Evolutionary conservation across 2,329 filamentous ascomycete species (phyloP).

Genomic region (Monilinia vaccinii-corymbosi): DNA sequence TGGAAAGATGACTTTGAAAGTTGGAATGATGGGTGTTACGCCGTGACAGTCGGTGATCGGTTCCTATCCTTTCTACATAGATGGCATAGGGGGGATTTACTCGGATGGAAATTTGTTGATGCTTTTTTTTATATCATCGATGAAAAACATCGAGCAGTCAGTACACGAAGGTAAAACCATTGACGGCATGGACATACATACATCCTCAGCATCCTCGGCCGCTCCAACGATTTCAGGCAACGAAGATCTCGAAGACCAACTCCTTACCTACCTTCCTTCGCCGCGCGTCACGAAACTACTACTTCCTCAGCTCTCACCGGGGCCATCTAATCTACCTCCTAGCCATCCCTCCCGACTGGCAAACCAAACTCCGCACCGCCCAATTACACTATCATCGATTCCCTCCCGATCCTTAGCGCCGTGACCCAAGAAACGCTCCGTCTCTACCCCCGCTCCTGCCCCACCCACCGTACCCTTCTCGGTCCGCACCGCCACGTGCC

Average conservation of each 20-base stretch:
- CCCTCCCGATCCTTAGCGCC: constrained; percentile 56
- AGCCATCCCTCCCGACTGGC: constrained; percentile 46
- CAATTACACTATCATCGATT: constrained; percentile 46
- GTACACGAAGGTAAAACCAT: constrained; percentile 29
- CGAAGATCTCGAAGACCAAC: constrained; percentile 69
- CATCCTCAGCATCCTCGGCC: constrained; percentile 72
- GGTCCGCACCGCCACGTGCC: constrained; percentile 46
- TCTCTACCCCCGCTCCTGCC: no score
- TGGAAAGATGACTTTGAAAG: no score
- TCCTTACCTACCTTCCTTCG: constrained; percentile 85
- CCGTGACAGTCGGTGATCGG: no score
- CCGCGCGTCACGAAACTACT: constrained; percentile 72
- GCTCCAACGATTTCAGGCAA: constrained; percentile 66
- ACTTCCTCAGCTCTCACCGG: constrained; percentile 66
- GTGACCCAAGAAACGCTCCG: constrained; percentile 60
- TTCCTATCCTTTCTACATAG: no score
- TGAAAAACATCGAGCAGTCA: constrained; percentile 47
- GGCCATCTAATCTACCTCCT: constrained; percentile 44
- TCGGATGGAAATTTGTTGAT: no score
- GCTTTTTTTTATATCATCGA: no score
- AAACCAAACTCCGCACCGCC: constrained; percentile 30
- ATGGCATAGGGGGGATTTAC: no score
- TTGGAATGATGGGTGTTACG: no score
- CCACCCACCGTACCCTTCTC: constrained; percentile 58
- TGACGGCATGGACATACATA: constrained; percentile 46